Conservation (phyloP, 208 protist species). For the Endotrypanum monterogeii region DNA sequence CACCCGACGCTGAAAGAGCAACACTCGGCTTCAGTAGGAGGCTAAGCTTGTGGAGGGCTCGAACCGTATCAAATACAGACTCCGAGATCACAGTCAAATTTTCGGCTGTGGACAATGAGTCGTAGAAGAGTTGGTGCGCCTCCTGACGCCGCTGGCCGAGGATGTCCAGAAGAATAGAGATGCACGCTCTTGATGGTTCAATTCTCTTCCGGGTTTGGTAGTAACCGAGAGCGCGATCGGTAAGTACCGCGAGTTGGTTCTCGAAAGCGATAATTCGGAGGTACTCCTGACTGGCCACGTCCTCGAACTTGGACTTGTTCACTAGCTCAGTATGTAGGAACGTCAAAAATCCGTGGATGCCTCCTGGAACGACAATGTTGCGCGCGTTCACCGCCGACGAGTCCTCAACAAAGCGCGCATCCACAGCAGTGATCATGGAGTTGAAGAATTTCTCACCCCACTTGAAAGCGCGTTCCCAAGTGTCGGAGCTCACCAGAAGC, state of each 20-base stretch:
- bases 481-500: conserved; percentile 46
- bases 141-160: conserved; percentile 66
- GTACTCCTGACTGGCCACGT: conserved; percentile 45
- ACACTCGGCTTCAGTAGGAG: conserved; percentile 29
- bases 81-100: conserved; percentile 43
- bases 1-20: conserved; percentile 24
- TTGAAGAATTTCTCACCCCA: conserved; percentile 39
- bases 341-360: conserved; percentile 49
- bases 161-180: conserved; percentile 63
- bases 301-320: conserved; percentile 59
- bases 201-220: conserved; percentile 44
- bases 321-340: conserved; percentile 54
- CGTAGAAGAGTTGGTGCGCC: conserved; percentile 74
- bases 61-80: conserved; percentile 65
- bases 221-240: conserved; percentile 61
- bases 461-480: conserved; percentile 53
- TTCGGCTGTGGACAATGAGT: conserved; percentile 23
- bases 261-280: conserved; percentile 62
- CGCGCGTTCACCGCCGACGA: conserved; percentile 28
- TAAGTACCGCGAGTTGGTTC: conserved; percentile 68
- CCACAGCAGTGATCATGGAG: conserved; percentile 41
- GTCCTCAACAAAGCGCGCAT: conserved; percentile 46
- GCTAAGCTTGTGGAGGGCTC: conserved; percentile 50
- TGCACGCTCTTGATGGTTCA: conserved; percentile 45
- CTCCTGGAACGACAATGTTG: conserved; percentile 48